Evolutionary conservation across 345 rosid species (phyloP).

Genomic region (Salix suchowensis): DNA sequence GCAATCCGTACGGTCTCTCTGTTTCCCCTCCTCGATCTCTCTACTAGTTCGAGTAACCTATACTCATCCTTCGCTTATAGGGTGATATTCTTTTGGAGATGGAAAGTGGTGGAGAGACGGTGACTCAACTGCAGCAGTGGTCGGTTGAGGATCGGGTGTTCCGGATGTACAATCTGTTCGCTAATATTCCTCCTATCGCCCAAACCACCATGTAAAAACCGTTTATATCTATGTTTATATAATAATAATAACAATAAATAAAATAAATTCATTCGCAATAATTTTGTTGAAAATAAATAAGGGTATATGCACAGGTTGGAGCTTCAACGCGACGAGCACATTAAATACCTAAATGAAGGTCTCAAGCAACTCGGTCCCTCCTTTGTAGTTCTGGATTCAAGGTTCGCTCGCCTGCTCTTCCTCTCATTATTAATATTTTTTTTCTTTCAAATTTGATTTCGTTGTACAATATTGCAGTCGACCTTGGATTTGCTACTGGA

Average conservation of each 20-base stretch:
- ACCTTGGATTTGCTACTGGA: conserved; percentile 98
- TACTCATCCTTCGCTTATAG: neutral
- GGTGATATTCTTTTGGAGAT: neutral
- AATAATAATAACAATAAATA: no score
- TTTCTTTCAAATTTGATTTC: neutral
- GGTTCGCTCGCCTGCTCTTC: conserved; percentile 30
- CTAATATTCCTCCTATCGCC: conserved; percentile 39
- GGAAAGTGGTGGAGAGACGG: conserved; percentile 27
- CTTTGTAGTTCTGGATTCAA: conserved; percentile 70
- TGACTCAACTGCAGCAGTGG: conserved; percentile 62
- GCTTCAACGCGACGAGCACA: conserved; percentile 74
- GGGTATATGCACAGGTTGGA: conserved; percentile 42
- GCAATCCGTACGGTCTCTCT: no score
- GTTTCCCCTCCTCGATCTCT: no score
- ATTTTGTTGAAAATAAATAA: neutral
- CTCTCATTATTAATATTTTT: neutral
- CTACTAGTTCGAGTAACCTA: neutral
- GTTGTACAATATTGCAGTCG: conserved; percentile 43
- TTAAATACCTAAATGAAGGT: conserved; percentile 62
- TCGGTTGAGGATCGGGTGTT: conserved; percentile 57
- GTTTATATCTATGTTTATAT: no score
- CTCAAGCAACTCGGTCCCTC: conserved; percentile 55
- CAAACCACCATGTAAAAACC: conserved; percentile 44
- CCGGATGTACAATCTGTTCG: conserved; percentile 48
- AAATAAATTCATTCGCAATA: no score